A percentile compares a stretch with the other conserved stretches of the same genome.
Conservation (phyloP, 148 eudicot genomes). For the Camellia sinensis region DNA sequence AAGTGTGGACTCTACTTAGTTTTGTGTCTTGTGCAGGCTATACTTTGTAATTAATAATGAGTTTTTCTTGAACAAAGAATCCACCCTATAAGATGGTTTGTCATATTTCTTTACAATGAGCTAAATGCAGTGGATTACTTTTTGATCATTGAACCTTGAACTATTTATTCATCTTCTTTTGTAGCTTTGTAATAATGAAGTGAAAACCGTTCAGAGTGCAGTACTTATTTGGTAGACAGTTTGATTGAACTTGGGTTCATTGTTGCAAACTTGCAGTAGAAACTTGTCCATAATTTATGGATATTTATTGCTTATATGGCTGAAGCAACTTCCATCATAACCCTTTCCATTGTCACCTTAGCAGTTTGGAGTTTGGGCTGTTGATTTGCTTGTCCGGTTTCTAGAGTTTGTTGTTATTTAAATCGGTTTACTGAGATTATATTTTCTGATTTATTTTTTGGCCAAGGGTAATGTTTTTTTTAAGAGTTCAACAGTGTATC, state of each 20-base stretch:
- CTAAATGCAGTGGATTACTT: background rate
- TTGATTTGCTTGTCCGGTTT: background rate
- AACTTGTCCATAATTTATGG: too few species aligned
- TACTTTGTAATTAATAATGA: background rate
- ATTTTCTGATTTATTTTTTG: background rate
- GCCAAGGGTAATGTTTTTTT: background rate
- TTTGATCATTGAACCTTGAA: background rate
- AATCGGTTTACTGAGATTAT: background rate
- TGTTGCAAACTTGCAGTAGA: too few species aligned
- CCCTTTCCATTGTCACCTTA: too few species aligned
- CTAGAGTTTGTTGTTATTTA: background rate
- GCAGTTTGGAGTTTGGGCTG: background rate
- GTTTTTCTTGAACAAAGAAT: too few species aligned
- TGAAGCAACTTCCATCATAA: too few species aligned
- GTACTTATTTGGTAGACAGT: too few species aligned
- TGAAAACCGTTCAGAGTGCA: too few species aligned
- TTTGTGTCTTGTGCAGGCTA: background rate
- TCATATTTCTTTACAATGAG: background rate
- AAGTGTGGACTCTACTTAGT: background rate
- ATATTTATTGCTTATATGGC: too few species aligned
- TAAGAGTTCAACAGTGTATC: slow-evolving; percentile 14
- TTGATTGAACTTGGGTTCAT: too few species aligned
- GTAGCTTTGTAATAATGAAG: background rate
- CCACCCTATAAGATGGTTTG: background rate
- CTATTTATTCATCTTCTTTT: background rate